Percentiles rank a stretch among this genome's conserved stretches.
Conservation (phyloP, 2,329 filamentous ascomycete species). For the Pseudogymnoascus destructans region DNA sequence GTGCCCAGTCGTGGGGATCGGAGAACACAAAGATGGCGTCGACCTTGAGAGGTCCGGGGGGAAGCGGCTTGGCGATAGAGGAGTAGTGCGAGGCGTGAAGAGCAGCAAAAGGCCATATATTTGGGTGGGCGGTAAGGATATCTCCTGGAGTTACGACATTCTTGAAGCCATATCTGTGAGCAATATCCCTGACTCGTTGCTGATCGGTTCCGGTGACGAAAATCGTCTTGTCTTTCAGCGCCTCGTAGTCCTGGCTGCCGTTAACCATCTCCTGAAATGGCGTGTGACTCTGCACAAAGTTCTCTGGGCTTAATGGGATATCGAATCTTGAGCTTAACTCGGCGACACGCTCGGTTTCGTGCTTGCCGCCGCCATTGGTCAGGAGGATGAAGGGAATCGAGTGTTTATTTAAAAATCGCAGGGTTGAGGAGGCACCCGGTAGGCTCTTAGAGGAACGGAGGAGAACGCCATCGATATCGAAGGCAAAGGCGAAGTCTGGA, state of each 20-base stretch:
- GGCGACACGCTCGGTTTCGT: conserved; percentile 58
- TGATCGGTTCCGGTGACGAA: conserved; percentile 61
- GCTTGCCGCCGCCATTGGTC: conserved; percentile 87
- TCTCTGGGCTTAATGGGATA: conserved; percentile 49
- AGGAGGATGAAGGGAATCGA: conserved; percentile 84
- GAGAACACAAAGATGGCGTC: conserved; percentile 91
- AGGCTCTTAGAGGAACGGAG: conserved; percentile 69
- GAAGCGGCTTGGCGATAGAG: conserved; percentile 43
- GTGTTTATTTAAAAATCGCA: conserved; percentile 59
- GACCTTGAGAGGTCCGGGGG: conserved; percentile 52
- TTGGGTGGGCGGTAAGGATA: conserved; percentile 59
- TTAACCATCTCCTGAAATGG: conserved; percentile 64
- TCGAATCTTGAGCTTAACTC: conserved; percentile 56
- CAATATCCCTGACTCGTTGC: conserved; percentile 26
- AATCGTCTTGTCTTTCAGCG: conserved; percentile 52
- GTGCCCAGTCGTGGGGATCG: conserved; percentile 89
- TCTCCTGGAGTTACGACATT: conserved; percentile 79
- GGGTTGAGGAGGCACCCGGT: conserved; percentile 60
- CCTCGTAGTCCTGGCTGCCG: conserved; percentile 38
- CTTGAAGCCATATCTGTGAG: conserved; percentile 54
- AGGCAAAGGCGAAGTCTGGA: conserved; percentile 11
- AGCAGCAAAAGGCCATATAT: conserved; percentile 72
- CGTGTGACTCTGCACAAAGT: conserved; percentile 84
- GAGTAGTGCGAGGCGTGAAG: conserved; percentile 50
- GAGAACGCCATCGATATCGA: conserved; percentile 75